These are phyloP conservation scores for Sclerotinia nivalis DNA, from an alignment of 2,329 filamentous ascomycete genomes.

Conservation along the genomic window DNA sequence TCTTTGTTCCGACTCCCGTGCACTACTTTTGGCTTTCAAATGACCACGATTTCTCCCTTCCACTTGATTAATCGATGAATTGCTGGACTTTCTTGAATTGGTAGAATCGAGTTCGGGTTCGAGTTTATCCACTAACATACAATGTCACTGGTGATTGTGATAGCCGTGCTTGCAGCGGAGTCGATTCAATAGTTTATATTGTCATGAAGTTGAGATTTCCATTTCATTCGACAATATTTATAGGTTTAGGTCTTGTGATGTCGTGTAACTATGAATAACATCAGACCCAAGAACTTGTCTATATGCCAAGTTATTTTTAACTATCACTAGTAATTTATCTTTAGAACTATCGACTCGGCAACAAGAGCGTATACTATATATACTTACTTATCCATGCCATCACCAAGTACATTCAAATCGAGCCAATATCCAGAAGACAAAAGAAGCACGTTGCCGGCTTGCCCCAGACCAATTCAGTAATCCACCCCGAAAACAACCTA, in stretches of 20 bases:
- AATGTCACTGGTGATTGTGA: conserved; percentile 7
- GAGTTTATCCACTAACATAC: not conserved
- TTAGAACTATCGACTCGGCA: conserved; percentile 3
- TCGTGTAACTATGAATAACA: conserved; percentile 19
- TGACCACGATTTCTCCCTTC: not conserved
- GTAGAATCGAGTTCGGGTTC: not conserved
- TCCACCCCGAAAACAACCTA: conserved; percentile 2
- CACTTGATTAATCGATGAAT: not conserved
- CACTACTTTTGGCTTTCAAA: conserved; percentile 11
- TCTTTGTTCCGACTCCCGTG: not conserved
- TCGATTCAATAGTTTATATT: conserved; percentile 18
- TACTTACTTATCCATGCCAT: conserved; percentile 5
- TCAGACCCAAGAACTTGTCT: not conserved
- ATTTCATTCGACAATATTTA: conserved; percentile 17
- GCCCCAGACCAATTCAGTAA: conserved; percentile 2
- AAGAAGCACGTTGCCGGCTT: not conserved
- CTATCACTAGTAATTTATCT: not conserved
- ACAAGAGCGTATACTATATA: conserved; percentile 10
- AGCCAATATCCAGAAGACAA: not conserved
- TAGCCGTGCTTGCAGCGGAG: conserved; percentile 7
- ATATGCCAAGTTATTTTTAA: conserved; percentile 18
- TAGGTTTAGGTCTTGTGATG: conserved; percentile 21
- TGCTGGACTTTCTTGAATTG: not conserved
- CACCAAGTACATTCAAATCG: not conserved
- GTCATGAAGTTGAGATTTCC: not conserved